Base-by-base conservation (phyloP, 805 yeast genomes). In the Metschnikowia drakensbergensis region DNA sequence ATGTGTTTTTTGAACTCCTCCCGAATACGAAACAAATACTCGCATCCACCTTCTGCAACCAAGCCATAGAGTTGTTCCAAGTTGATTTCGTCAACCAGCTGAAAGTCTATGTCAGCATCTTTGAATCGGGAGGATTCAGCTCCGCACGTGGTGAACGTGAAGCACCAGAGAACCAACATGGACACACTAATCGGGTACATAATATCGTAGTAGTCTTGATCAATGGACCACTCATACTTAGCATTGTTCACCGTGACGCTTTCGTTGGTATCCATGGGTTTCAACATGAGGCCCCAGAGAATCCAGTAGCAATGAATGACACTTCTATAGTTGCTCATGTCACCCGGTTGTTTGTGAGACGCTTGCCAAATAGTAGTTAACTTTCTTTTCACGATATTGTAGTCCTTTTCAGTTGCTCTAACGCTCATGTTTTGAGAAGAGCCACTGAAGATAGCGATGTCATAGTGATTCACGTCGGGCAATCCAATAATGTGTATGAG, bases 371-470 rank as follows among this genome's bases (percentile, higher is more conserved):
- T 65, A 11, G 56, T 58, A 46, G 50, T 55, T 27, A 71, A 54
- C 50, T 71, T 71, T 11, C 63, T 52, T 47, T 63, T 72, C 4
- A 69, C 74, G 23, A 63, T 55, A 22, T 54, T 47, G 44, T 63
- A 61, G 49, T 72, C 77, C 43, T 71, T 69, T 29, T 54, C 44
- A 1, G 71, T 67, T 1, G 70, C 74, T 28, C 55, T 59, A 4
- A 72, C 76, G 51, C 74, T 69, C 33, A 68, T 63, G 58, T 90
- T 77, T 67, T 85, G 80, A 1, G 94, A 94, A 6, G 89, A 86
- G 0, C 96, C 96, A 2, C 91, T 84, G 63, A 74, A 84, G 4
- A 86, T 83, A 46, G 86, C 86, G 49, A 86, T 80, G 63, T 88
- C 96, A 63, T 86, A 83, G 53, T 86, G 88, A 48, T 86, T 83